phyloP scores from a whole-genome alignment of 1,284 basidiomycete genomes.

The Cryptococcus sp. region DNA sequence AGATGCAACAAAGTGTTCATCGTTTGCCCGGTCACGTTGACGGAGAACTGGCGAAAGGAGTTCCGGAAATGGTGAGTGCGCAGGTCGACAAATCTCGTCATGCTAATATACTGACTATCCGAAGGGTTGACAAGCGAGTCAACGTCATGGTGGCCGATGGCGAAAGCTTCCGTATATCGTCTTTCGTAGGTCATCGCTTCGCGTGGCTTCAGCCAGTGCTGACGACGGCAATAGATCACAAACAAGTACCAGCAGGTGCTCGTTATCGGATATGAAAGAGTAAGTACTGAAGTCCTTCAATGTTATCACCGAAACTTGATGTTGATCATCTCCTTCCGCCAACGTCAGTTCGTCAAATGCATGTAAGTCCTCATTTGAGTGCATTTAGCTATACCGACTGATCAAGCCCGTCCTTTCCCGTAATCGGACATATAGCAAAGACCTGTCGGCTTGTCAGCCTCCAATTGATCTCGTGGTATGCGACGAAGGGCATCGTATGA shows the following conservation, averaged over 20 bases:
- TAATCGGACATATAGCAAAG: constrained; percentile 35
- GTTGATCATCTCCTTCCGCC: too few species aligned
- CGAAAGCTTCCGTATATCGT: constrained; percentile 65
- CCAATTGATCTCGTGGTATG: constrained; percentile 92
- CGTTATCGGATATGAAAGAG: constrained; percentile 89
- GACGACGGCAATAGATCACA: constrained; percentile 27
- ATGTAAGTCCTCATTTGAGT: too few species aligned
- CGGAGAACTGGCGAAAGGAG: constrained; percentile 97
- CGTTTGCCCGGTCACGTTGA: constrained; percentile 90
- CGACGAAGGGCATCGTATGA: constrained; percentile 95
- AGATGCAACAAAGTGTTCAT: constrained; percentile 76
- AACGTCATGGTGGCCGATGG: constrained; percentile 77
- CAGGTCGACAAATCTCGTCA: not conserved
- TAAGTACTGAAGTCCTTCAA: constrained; percentile 18
- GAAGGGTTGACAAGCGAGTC: constrained; percentile 19
- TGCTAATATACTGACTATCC: not conserved
- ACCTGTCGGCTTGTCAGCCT: constrained; percentile 58
- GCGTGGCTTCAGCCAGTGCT: not conserved
- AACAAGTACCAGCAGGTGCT: constrained; percentile 77
- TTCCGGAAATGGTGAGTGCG: constrained; percentile 80
- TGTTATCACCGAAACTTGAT: too few species aligned
- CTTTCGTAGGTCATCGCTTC: constrained; percentile 70
- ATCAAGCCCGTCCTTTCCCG: not conserved
- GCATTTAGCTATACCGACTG: too few species aligned
- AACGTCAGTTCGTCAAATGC: too few species aligned